Conservation (phyloP, 495 filamentous ascomycete genomes). For the Aspergillus ellipticus region DNA sequence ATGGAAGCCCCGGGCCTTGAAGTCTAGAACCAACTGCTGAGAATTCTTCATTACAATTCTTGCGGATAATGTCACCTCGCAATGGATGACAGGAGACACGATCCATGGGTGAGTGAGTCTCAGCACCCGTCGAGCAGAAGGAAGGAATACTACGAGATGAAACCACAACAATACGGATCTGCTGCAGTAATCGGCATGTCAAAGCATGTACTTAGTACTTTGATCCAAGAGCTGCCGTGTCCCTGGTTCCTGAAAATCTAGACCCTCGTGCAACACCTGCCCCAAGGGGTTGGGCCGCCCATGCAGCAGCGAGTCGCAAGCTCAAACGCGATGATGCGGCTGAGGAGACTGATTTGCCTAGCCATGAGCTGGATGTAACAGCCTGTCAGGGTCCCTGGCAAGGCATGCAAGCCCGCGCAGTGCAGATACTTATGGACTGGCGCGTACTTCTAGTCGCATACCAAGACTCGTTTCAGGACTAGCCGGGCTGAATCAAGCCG, state of each 20-base stretch:
- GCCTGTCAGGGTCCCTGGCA: background rate
- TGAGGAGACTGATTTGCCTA: background rate
- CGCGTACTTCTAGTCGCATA: background rate
- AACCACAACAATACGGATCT: background rate
- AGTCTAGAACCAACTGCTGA: no score
- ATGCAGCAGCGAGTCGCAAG: background rate
- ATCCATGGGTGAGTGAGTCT: background rate
- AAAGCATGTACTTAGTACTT: background rate
- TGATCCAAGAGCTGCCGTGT: background rate
- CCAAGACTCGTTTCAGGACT: constrained; percentile 1
- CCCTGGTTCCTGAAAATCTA: background rate
- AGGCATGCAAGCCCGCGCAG: background rate
- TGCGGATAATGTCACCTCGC: background rate
- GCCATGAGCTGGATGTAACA: constrained; percentile 1
- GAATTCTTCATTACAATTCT: no score
- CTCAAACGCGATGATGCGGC: background rate
- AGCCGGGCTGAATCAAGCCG: background rate
- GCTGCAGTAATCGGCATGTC: background rate
- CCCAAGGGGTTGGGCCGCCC: background rate
- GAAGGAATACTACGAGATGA: background rate
- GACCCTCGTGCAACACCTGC: background rate
- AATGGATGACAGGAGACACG: background rate
- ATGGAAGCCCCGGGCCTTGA: no score
- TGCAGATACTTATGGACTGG: background rate
- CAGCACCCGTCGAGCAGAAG: no score